Evolutionary conservation across 208 protist genomes (phyloP).

Genomic region (Crithidia fasciculata): DNA sequence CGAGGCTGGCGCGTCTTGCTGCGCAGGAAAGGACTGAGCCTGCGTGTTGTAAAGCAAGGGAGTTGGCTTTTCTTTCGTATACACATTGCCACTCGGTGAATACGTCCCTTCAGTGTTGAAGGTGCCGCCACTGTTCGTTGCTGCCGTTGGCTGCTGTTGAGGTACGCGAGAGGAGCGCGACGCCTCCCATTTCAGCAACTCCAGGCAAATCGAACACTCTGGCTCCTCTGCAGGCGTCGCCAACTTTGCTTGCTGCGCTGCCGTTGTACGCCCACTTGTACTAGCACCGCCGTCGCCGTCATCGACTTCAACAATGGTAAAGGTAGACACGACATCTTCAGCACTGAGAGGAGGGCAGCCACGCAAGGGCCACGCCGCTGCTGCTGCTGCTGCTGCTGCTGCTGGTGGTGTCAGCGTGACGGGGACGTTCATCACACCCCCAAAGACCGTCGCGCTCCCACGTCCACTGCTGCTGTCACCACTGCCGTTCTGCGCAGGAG

Average conservation of each 20-base stretch:
- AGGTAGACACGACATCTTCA: constrained; percentile 17
- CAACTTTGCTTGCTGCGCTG: no score
- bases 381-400: background rate
- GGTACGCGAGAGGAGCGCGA: background rate
- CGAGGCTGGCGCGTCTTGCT: background rate
- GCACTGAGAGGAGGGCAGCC: constrained; percentile 13
- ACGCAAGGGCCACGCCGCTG: constrained; percentile 7
- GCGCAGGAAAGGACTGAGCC: no score
- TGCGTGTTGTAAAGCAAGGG: no score
- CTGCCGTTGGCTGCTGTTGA: background rate
- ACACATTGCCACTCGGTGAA: no score
- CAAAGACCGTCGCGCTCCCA: no score
- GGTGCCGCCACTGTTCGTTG: background rate
- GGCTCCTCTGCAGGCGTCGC: background rate
- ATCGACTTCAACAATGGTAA: constrained; percentile 1
- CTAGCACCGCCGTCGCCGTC: no score
- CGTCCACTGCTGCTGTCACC: no score
- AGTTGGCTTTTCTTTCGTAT: no score
- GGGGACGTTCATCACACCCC: no score
- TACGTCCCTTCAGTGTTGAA: no score
- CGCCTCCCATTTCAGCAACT: constrained; percentile 6
- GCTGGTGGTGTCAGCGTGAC: background rate
- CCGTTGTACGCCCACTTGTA: no score
- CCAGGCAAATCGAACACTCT: constrained; percentile 25
- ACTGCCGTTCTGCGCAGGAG: no score